Evolutionary conservation across 2,329 filamentous ascomycete genomes (phyloP).

Genomic region (Capronia epimyces): DNA sequence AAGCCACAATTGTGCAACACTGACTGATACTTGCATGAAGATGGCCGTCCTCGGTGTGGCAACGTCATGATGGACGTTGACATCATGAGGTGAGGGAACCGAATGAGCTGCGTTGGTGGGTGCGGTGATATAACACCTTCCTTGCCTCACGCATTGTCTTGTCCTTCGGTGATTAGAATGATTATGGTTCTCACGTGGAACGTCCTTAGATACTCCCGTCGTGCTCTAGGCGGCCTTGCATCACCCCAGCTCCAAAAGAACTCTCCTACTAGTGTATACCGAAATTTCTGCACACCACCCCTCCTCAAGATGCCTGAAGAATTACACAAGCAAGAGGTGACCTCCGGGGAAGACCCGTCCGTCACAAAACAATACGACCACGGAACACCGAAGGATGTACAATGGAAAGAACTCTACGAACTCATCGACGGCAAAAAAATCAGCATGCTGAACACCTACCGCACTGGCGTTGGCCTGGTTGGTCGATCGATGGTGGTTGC

Average conservation of each 20-base stretch:
- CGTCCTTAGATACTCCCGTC: not conserved
- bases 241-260: not conserved
- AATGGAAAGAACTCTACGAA: slow-evolving; percentile 46
- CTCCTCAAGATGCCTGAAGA: slow-evolving; percentile 38
- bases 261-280: not conserved
- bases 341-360: slow-evolving; percentile 43
- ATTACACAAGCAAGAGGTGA: slow-evolving; percentile 35
- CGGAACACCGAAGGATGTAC: slow-evolving; percentile 40
- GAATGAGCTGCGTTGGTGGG: not conserved
- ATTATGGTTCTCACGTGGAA: not conserved
- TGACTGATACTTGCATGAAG: not conserved
- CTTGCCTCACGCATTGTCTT: not conserved
- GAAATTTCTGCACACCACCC: slow-evolving; percentile 1
- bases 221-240: not conserved
- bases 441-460: slow-evolving; percentile 28
- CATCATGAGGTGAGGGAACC: not conserved
- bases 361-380: slow-evolving; percentile 48
- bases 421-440: slow-evolving; percentile 45
- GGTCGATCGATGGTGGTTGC: slow-evolving; percentile 47
- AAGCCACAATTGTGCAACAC: not conserved
- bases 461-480: slow-evolving; percentile 19
- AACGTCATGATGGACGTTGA: not conserved
- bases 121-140: not conserved
- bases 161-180: not conserved
- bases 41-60: not conserved